Evolutionary conservation across 2,329 filamentous ascomycete genomes (phyloP).

Genomic region (Monosporascus sp.): DNA sequence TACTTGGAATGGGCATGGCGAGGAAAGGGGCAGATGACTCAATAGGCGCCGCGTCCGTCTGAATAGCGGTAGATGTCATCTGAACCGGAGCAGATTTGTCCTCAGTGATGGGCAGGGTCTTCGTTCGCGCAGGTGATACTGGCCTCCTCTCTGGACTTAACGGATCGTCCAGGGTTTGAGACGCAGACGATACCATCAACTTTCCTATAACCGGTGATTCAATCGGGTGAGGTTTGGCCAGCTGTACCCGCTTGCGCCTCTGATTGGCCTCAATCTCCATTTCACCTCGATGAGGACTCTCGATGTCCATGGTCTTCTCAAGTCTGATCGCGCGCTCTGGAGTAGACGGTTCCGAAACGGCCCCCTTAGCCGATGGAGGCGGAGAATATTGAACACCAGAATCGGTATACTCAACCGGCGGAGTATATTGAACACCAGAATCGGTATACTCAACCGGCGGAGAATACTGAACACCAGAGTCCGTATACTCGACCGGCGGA

Average conservation of each 20-base stretch:
- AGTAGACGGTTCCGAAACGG: slow-evolving; percentile 34
- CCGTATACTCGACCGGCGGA: slow-evolving; percentile 52
- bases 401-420: slow-evolving; percentile 39
- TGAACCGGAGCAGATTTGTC: slow-evolving; percentile 26
- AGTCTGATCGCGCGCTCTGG: slow-evolving; percentile 36
- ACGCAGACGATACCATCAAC: slow-evolving; percentile 59
- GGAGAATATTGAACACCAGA: slow-evolving; percentile 34
- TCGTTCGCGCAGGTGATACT: slow-evolving; percentile 41
- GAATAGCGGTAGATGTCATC: slow-evolving; percentile 55
- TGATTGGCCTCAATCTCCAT: slow-evolving; percentile 68
- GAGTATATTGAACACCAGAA: slow-evolving; percentile 76
- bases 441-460: slow-evolving; percentile 70
- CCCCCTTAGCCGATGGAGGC: slow-evolving; percentile 63
- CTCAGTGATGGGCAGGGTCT: slow-evolving; percentile 33
- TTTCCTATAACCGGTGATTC: slow-evolving; percentile 36
- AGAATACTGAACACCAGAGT: slow-evolving; percentile 77
- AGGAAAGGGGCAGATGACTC: slow-evolving; percentile 23
- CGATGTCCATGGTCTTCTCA: slow-evolving; percentile 37
- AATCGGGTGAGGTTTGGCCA: slow-evolving; percentile 44
- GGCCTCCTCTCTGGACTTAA: slow-evolving; percentile 63
- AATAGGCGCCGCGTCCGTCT: slow-evolving; percentile 45
- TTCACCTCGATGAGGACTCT: slow-evolving; percentile 42
- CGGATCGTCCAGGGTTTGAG: slow-evolving; percentile 58
- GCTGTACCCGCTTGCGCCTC: slow-evolving; percentile 61
- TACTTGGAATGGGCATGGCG: slow-evolving; percentile 65